Evolutionary conservation across 176 grass and related monocot species (phyloP), one percentile per base, ranked within the genome.

Genomic region (Chloris gayana): DNA sequence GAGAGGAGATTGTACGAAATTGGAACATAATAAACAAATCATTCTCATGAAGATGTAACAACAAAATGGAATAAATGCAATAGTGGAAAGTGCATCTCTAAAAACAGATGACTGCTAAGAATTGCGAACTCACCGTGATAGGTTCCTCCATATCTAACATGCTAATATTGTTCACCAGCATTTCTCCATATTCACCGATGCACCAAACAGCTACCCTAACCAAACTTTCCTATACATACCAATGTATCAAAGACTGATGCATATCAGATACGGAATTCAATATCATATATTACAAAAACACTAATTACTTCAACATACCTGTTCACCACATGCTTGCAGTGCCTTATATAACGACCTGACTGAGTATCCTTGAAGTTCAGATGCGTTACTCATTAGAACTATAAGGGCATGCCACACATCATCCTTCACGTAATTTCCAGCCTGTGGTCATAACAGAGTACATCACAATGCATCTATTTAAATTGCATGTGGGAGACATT

Each of bases 151-250:
- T 69, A 47, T 93, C 86, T 53, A 99, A 85, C 66, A 84, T 83
- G 50, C 85, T 87, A 72, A 93, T 74, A 86, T 96, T 95, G 80
- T 88, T 95, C 49, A 99, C 97, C 82, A 99, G 82, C 97, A 99
- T 99, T 85, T 99, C 97, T 37, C 97, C 97, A 59, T 96, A 99
- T 80, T 99, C 97, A 77, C 97, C 93, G 81, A 96, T 93, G 85
- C 93, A 99, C 97, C 97, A 99, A 58, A 99, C 86, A 91, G 87
- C 56, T 60, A 95, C 97, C 84, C 93, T 87, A 61, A 99, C 97
- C 88, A 99, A 88, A 87, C 93, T 91, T 91, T 88, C 90, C 97
- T 99, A 88, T 34, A 90, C 8, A 89, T 81, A 79, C 44, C 77
- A 89, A 84, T 47, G 57, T 73, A 39, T 45, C 75, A 75, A 72